Evolutionary conservation across 371 early-diverging fungal genomes (phyloP).

Genomic region (Mortierella sp.): DNA sequence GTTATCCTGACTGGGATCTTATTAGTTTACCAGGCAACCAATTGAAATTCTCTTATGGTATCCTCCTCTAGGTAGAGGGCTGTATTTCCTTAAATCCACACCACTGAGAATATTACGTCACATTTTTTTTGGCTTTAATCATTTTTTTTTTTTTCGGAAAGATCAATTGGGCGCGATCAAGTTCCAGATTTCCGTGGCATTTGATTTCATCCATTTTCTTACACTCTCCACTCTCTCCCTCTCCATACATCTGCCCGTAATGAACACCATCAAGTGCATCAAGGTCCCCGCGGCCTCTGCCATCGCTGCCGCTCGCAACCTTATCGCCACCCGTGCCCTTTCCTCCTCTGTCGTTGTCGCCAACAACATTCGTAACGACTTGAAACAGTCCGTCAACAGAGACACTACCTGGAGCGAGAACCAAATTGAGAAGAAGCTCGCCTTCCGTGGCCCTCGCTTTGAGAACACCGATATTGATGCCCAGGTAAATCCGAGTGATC

Average conservation of each 20-base stretch:
- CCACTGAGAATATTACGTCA: background rate
- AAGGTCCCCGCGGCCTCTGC: constrained; percentile 25
- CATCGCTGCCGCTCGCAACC: constrained; percentile 16
- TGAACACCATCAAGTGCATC: constrained; percentile 53
- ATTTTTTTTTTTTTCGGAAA: background rate
- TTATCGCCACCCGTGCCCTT: constrained; percentile 33
- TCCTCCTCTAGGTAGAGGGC: too few species aligned
- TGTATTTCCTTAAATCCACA: too few species aligned
- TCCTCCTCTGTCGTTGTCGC: constrained; percentile 31
- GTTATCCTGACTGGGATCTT: too few species aligned
- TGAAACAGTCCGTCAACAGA: constrained; percentile 83
- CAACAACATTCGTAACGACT: constrained; percentile 31
- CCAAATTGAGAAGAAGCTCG: constrained; percentile 79
- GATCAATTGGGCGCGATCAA: background rate
- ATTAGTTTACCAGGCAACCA: too few species aligned
- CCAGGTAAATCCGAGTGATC: constrained; percentile 67
- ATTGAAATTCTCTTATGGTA: too few species aligned
- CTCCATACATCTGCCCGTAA: constrained; percentile 9
- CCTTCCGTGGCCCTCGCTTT: constrained; percentile 89
- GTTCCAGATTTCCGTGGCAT: constrained; percentile 4
- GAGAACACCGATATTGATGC: constrained; percentile 87
- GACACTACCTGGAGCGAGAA: constrained; percentile 79
- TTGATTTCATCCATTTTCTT: constrained; percentile 3
- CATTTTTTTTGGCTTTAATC: background rate
- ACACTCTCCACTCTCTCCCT: constrained; percentile 16